Percentiles rank a stretch among this genome's conserved stretches.
These are phyloP conservation scores for Beauveria bassiana DNA, from an alignment of 2,329 filamentous ascomycete genomes.

Conservation along the genomic window DNA sequence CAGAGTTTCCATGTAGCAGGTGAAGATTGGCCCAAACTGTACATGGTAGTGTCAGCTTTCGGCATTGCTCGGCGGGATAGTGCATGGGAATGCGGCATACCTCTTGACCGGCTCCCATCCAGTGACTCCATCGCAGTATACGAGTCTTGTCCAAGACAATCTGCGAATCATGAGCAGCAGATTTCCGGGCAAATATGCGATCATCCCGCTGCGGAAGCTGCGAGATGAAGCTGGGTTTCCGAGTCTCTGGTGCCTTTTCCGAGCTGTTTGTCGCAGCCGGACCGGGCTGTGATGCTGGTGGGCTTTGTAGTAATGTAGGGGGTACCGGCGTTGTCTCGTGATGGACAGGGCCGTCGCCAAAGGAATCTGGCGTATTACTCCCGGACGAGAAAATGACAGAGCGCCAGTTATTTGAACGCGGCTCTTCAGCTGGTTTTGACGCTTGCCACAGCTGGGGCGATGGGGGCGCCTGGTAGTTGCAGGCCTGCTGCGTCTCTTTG, in stretches of 20 bases:
- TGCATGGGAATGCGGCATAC: conserved; percentile 15
- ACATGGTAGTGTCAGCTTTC: neutral
- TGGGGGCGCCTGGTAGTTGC: conserved; percentile 20
- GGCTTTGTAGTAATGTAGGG: neutral
- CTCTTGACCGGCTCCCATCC: conserved; percentile 24
- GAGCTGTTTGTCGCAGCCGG: neutral
- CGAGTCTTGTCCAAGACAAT: conserved; percentile 28
- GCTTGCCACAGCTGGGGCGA: conserved; percentile 5
- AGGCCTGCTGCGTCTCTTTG: conserved; percentile 23
- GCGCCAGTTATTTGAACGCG: conserved; percentile 1
- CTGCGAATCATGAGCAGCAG: conserved; percentile 19
- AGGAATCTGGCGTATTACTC: neutral
- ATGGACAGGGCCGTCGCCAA: neutral
- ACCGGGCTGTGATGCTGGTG: neutral
- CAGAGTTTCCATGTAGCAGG: conserved; percentile 20
- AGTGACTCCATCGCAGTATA: conserved; percentile 24
- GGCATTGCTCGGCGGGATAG: neutral
- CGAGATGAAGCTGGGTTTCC: neutral
- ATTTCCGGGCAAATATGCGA: neutral
- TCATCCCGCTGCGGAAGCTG: neutral
- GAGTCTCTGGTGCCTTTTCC: neutral
- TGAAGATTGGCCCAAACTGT: conserved; percentile 22
- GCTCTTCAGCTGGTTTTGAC: neutral
- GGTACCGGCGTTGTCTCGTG: neutral
- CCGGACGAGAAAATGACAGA: neutral